Evolutionary conservation across 78 protist species (phyloP).

Genomic region (Dictyostelium firmibasis): DNA sequence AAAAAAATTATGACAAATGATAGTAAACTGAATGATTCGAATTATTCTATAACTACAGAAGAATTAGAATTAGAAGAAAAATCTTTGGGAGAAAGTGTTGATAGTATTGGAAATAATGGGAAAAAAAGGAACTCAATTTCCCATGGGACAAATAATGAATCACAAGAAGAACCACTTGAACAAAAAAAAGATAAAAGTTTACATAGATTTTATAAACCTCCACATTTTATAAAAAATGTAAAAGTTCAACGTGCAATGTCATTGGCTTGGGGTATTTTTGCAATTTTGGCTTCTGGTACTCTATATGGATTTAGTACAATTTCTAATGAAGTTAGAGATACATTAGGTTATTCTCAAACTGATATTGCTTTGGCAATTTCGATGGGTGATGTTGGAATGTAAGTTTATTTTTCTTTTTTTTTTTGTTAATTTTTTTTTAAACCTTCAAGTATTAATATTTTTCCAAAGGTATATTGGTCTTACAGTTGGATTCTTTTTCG

Average conservation of each 20-base stretch:
- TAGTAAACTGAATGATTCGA: neutral
- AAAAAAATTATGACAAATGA: neutral
- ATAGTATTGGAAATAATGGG: neutral
- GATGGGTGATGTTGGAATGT: constrained; percentile 66
- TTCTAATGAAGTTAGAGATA: constrained; percentile 25
- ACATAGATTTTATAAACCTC: constrained; percentile 15
- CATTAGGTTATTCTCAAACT: constrained; percentile 23
- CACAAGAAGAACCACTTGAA: neutral
- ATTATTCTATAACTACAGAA: neutral
- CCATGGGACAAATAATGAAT: too few relatives aligned
- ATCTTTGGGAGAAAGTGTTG: neutral
- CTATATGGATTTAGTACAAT: constrained; percentile 37
- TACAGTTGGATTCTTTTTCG: constrained; percentile 49
- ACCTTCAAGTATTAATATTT: too few relatives aligned
- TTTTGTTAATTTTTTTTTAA: neutral
- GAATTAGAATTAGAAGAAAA: neutral
- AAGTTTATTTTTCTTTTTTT: neutral
- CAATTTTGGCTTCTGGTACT: constrained; percentile 40
- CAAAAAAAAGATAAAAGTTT: neutral
- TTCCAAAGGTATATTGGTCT: constrained; percentile 52
- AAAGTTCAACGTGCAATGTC: neutral
- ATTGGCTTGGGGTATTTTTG: constrained; percentile 2
- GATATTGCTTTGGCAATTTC: constrained; percentile 34
- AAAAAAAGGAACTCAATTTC: neutral
- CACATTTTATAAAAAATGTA: neutral